phyloP scores from a whole-genome alignment of 1,284 basidiomycete genomes.

The Grifola frondosa region DNA sequence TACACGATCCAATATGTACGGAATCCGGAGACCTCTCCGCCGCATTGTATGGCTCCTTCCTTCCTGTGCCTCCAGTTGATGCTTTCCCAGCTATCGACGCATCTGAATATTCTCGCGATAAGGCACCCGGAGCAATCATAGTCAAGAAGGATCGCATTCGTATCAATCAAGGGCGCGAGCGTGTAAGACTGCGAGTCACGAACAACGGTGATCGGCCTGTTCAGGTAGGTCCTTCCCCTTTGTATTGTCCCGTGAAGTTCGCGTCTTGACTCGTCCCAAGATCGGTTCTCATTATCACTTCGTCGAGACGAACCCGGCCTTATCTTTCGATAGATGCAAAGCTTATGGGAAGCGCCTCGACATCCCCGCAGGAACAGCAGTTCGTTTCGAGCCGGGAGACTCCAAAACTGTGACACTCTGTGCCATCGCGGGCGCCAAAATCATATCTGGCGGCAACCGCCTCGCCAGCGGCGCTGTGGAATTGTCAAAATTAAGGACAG shows the following conservation, averaged over 20 bases:
- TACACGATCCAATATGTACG: constrained; percentile 91
- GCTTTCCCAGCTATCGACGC: constrained; percentile 60
- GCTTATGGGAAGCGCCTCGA: constrained; percentile 88
- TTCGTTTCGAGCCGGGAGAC: constrained; percentile 96
- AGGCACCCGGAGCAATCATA: constrained; percentile 75
- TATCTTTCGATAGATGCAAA: constrained; percentile 81
- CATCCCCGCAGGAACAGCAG: constrained; percentile 91
- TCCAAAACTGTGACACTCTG: constrained; percentile 83
- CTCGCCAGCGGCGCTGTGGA: constrained; percentile 64
- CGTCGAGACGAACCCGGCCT: constrained; percentile 82
- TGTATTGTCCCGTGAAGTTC: background rate
- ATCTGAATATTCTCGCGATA: constrained; percentile 49
- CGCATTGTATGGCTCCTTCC: constrained; percentile 91
- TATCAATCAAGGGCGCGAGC: constrained; percentile 73
- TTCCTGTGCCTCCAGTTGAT: constrained; percentile 74
- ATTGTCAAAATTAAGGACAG: constrained; percentile 31
- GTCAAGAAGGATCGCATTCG: constrained; percentile 66
- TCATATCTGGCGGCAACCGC: constrained; percentile 81
- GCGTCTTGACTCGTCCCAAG: constrained; percentile 34
- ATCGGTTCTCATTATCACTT: constrained; percentile 95
- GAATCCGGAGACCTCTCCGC: constrained; percentile 75
- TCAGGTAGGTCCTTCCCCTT: constrained; percentile 53
- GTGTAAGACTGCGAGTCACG: constrained; percentile 76
- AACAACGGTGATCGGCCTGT: constrained; percentile 96
- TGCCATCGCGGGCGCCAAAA: constrained; percentile 70